A percentile compares a stretch with the other conserved stretches of the same genome.
Evolutionary conservation across 2,329 filamentous ascomycete species (phyloP).

Genomic region (Trichoderma sp.): DNA sequence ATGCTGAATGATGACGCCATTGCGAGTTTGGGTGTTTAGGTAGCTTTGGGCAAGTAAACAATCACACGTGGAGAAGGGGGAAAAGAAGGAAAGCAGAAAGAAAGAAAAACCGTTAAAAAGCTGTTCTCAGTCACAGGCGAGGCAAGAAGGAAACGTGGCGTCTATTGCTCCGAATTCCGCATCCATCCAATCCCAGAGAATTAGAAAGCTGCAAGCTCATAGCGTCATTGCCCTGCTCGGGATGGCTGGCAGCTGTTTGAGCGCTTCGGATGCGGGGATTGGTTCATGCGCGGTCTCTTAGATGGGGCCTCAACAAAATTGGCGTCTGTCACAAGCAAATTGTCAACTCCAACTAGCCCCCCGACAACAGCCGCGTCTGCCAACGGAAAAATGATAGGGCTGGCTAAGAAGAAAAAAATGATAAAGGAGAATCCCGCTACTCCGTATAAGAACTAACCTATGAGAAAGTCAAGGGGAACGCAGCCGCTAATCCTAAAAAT

Average conservation of each 20-base stretch:
- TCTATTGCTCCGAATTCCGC: neutral
- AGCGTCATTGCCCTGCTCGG: slow-evolving; percentile 21
- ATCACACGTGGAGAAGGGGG: neutral
- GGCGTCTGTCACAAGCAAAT: slow-evolving; percentile 26
- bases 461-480: neutral
- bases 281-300: slow-evolving; percentile 11
- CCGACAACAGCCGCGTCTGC: neutral
- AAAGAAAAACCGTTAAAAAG: neutral
- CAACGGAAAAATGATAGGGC: slow-evolving; percentile 8
- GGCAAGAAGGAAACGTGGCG: slow-evolving; percentile 12
- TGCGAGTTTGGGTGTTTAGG: neutral
- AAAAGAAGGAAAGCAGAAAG: neutral
- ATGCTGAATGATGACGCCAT: slow-evolving; percentile 41
- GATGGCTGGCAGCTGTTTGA: neutral
- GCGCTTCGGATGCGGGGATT: slow-evolving; percentile 21
- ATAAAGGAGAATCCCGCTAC: neutral
- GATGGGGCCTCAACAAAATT: slow-evolving; percentile 28
- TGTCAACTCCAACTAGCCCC: neutral
- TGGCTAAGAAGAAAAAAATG: neutral
- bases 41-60: neutral
- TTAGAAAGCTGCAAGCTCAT: neutral
- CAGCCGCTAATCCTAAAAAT: slow-evolving; percentile 15
- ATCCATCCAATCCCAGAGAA: neutral
- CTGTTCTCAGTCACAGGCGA: neutral
- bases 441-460: neutral